Conservation (phyloP, 768 basidiomycete species). For the Mycena rebaudengoi region DNA sequence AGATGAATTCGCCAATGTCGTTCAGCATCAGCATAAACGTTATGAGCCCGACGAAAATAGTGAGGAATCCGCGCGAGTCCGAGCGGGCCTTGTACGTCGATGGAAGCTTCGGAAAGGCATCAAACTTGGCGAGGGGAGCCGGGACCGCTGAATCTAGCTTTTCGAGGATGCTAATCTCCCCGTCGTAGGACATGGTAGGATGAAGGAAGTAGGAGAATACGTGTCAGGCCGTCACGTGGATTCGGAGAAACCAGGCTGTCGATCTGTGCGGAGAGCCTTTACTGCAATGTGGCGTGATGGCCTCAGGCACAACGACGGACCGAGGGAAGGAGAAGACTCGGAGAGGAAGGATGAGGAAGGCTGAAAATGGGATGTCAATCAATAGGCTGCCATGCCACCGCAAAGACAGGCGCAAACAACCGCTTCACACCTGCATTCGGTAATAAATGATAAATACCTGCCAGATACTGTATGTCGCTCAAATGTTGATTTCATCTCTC, state of each 20-base stretch:
- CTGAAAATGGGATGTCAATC: no score
- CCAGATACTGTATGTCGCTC: no score
- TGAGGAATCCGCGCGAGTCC: slow-evolving; percentile 83
- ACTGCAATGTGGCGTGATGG: neutral
- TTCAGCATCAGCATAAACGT: slow-evolving; percentile 83
- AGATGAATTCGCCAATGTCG: slow-evolving; percentile 90
- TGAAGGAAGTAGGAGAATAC: slow-evolving; percentile 6
- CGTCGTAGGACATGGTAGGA: slow-evolving; percentile 29
- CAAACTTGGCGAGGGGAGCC: slow-evolving; percentile 75
- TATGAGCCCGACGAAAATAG: slow-evolving; percentile 71
- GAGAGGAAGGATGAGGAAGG: no score
- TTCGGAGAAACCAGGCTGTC: slow-evolving; percentile 6
- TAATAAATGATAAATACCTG: no score
- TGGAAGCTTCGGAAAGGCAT: slow-evolving; percentile 89
- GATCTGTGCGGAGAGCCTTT: neutral
- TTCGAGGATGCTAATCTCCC: slow-evolving; percentile 56
- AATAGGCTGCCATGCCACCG: neutral
- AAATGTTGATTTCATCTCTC: no score
- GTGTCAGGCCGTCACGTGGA: slow-evolving; percentile 25
- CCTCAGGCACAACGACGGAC: neutral
- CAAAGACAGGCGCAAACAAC: neutral
- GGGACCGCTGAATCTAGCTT: slow-evolving; percentile 72
- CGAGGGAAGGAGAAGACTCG: neutral
- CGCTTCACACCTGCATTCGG: no score
- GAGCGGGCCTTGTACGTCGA: slow-evolving; percentile 84